Evolutionary conservation across 2,329 filamentous ascomycete genomes (phyloP).

Genomic region (Fusarium sp.): DNA sequence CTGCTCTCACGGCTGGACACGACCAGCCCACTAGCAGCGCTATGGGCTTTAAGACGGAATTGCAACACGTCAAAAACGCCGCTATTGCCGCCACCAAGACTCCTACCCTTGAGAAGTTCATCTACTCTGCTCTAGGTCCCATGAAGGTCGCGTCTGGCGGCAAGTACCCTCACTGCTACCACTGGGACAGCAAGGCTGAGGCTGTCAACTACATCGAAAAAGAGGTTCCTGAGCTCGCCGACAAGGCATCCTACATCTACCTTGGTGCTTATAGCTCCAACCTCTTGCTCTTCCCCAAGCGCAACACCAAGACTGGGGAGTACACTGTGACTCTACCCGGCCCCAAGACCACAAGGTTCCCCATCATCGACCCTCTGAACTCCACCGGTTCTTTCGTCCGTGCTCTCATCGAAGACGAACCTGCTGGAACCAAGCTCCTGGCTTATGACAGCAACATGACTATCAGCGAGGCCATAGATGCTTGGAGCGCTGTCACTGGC

Average conservation of each 20-base stretch:
- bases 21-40: conserved; percentile 49
- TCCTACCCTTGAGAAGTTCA: conserved; percentile 55
- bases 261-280: conserved; percentile 40
- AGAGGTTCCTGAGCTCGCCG: conserved; percentile 54
- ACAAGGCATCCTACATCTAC: conserved; percentile 52
- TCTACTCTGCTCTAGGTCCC: conserved; percentile 63
- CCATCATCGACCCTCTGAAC: conserved; percentile 53
- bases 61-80: conserved; percentile 64
- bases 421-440: conserved; percentile 54
- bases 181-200: conserved; percentile 64
- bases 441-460: conserved; percentile 57
- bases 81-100: conserved; percentile 60
- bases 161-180: conserved; percentile 57
- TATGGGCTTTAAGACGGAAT: conserved; percentile 59
- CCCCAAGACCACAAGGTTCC: conserved; percentile 43
- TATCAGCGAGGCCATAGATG: conserved; percentile 47
- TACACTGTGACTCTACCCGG: conserved; percentile 50
- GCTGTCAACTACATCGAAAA: conserved; percentile 58
- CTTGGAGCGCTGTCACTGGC: conserved; percentile 53
- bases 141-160: conserved; percentile 58
- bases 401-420: conserved; percentile 56
- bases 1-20: conserved; percentile 50
- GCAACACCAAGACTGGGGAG: conserved; percentile 42
- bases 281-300: conserved; percentile 37
- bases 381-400: conserved; percentile 59